Evolutionary conservation across 2,329 filamentous ascomycete species (phyloP), one percentile per base, ranked within the genome.

Genomic region (Stenocarpella maydis): DNA sequence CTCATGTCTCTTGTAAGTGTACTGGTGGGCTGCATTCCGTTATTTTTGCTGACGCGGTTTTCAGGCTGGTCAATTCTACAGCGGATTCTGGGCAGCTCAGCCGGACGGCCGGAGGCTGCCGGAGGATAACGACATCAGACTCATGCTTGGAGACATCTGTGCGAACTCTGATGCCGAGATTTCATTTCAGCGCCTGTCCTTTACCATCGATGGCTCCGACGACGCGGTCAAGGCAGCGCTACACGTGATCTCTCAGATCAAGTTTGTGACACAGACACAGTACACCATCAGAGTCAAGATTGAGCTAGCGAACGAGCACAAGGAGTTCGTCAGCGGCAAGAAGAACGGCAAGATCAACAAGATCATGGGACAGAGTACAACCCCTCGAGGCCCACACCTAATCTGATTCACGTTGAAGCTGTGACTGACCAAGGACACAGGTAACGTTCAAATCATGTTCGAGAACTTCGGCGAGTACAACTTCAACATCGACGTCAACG

Each of bases 331-430:
- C 69, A 98, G 95, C 75, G 96, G 96, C 75, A 99, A 99, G 86
- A 99, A 99, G 86, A 99, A 99, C 76, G 96, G 96, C 81, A 99
- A 99, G 84, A 99, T 99, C 82, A 99, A 99, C 86, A 99, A 99
- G 86, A 99, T 99, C 77, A 99, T 99, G 96, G 96, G 95, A 28
- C 95, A 98, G 81, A 98, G 95, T 88, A 81, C 74, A 85, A 19
- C 73, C 49, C 37, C 60, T 8, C 31, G 8, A 15, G 3, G 19
- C 9, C 31, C 31, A 15, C 17, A 28, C 9, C 24, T 31, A 26
- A 7, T 12, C 7, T 54, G 43, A n/a, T n/a, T n/a, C n/a, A n/a
- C 34, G 69, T 72, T 61, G 74, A 37, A 34, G 26, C 26, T 50
- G 31, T 49, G 21, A 41, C 75, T 80, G 69, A 77, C 66, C 60